Conservation (phyloP, 768 basidiomycete species). For the Leccinum sublutescens region DNA sequence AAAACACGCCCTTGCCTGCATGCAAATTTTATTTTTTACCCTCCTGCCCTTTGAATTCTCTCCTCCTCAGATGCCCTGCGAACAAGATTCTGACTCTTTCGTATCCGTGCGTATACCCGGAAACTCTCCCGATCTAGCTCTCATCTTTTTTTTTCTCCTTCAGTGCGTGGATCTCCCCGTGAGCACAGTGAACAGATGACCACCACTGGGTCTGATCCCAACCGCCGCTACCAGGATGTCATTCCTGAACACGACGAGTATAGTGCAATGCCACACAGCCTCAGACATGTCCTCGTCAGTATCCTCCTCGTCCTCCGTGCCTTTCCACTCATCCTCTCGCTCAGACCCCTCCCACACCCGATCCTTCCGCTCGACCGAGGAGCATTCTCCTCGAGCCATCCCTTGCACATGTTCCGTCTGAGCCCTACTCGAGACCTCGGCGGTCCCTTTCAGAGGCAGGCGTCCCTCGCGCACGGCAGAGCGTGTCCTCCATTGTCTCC, state of each 20-base stretch:
- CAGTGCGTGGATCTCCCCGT: conserved; percentile 30
- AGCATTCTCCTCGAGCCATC: conserved; percentile 31
- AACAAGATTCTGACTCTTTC: conserved; percentile 23
- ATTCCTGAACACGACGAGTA: conserved; percentile 31
- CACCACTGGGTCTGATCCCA: conserved; percentile 22
- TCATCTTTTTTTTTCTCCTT: neutral
- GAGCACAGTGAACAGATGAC: conserved; percentile 23
- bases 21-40: conserved; percentile 7
- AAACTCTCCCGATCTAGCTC: neutral
- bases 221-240: conserved; percentile 25
- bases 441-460: conserved; percentile 21
- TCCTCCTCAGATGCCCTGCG: conserved; percentile 10
- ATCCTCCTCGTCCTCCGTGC: conserved; percentile 1
- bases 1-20: conserved; percentile 35
- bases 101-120: conserved; percentile 23
- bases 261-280: conserved; percentile 27
- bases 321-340: conserved; percentile 2
- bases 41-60: neutral
- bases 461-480: conserved; percentile 31
- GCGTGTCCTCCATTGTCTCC: conserved; percentile 40
- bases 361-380: conserved; percentile 16
- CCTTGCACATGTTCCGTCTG: conserved; percentile 9
- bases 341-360: conserved; percentile 26
- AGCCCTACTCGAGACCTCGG: conserved; percentile 20
- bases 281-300: conserved; percentile 32